Base-by-base conservation (phyloP, 2,329 filamentous ascomycete genomes). In the Clonostachys rhizophaga region DNA sequence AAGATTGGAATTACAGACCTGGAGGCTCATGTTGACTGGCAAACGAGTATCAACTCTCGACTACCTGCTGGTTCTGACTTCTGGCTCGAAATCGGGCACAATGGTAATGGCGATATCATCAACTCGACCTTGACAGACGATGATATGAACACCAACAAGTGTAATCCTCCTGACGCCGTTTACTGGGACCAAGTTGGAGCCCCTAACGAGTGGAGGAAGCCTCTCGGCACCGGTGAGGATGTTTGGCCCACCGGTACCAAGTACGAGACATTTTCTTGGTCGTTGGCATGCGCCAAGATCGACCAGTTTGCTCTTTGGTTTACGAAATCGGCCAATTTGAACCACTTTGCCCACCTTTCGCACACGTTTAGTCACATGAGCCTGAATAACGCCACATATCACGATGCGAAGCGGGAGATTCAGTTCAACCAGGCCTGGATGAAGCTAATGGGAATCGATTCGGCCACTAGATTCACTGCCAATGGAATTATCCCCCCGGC, bases 331-430 rank as follows among this genome's bases (percentile, higher is more conserved):
- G 37, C 44, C n/a, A 81, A 83, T 55, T 67, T 70, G 18, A 71
- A 83, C 58, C 63, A 65, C 12, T 84, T 80, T 58, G 75, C 71
- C 7, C 74, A 80, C 45, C 64, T 84, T n/a, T 81, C 79, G 2
- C 81, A 84, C 60, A 84, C 81, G 1, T 84, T 83, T 59, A 78
- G 77, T 4, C 81, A 84, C 52, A 65, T 75, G 53, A 73, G 76
- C 50, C 62, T 82, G 49, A 75, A 83, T 55, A 83, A 83, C 51
- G 76, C 79, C 8, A 83, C 80, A 1, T 83, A 79, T 62, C 56
- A 65, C 4, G 81, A 84, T 54, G 67, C 78, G 2, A 59, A 59
- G 48, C 76, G 74, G 52, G 81, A 84, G 58, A 81, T 84, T 40
- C 65, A 68, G 18, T 84, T 79, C 66, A 84, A 84, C 62, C 67